Base-by-base conservation (phyloP, 139 green algal species). In the Chlamydomonas asymmetrica region DNA sequence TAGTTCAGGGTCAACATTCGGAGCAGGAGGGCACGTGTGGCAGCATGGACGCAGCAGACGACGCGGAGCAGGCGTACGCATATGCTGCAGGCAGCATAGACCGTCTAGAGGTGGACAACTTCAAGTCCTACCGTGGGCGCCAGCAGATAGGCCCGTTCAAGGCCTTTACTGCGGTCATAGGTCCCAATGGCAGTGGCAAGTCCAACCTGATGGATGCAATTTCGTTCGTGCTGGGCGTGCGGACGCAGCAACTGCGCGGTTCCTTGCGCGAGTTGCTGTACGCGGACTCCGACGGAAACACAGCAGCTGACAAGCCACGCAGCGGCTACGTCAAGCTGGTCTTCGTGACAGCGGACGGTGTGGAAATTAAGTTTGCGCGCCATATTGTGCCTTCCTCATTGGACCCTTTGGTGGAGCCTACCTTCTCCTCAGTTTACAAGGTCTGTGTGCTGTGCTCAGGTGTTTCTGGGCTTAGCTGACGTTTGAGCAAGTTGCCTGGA, bases 191-290 rank as follows among this genome's bases (percentile, higher is more conserved):
- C 48, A 90, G 84, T 57, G 96, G 96, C 49, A 99, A 99, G 80
- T 95, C 85, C 40, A 99, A 99, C 77, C 80, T 99, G 2, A 98
- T 99, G 96, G 96, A 99, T 68, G 95, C 96, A 32, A 98, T 99
- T 74, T 94, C 86, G 81, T 99, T 99, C 83, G 96, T 99, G 29
- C 87, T 99, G 63, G 96, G 96, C 45, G 91, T 98, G 34, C 84
- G 80, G 10, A 96, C 94, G 5, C 72, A 83, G 16, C 75, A 81
- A 45, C 87, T 95, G 45, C 88, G 94, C 35, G 95, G 94, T 49
- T 84, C 75, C 8, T 80, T 99, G 25, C 92, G 89, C 50, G 96
- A 99, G 80, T 88, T 99, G 63, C 84, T 99, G 60, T 97, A 98
- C 78, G 75, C 73, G 54, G 91, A 96, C 82, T 85, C 82, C 20